Evolutionary conservation across 768 basidiomycete genomes (phyloP).

Genomic region (Leccinellum rugosiceps): DNA sequence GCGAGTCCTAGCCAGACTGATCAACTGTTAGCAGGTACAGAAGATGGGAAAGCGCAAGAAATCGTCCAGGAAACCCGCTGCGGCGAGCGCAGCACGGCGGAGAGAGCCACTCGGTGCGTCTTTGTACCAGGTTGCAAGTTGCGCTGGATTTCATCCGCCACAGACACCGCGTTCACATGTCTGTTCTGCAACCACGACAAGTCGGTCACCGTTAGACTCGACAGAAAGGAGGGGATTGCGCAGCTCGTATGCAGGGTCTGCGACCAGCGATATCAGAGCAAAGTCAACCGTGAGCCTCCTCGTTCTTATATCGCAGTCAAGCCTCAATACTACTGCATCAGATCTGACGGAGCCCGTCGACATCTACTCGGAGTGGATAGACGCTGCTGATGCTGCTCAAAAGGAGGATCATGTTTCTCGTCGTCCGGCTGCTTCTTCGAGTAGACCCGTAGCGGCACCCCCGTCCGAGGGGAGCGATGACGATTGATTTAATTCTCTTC

Average conservation of each 20-base stretch:
- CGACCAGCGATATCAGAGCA: slow-evolving; percentile 84
- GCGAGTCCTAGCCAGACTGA: background rate
- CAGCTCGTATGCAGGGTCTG: slow-evolving; percentile 81
- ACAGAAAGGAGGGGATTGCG: slow-evolving; percentile 81
- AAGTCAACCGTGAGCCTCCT: slow-evolving; percentile 70
- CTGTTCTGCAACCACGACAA: slow-evolving; percentile 89
- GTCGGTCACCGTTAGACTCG: slow-evolving; percentile 80
- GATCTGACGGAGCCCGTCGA: slow-evolving; percentile 87
- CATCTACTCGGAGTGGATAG: slow-evolving; percentile 91
- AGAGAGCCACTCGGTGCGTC: slow-evolving; percentile 68
- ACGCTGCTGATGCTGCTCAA: slow-evolving; percentile 82
- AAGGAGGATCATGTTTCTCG: slow-evolving; percentile 52
- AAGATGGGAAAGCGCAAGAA: slow-evolving; percentile 90
- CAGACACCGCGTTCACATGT: slow-evolving; percentile 84
- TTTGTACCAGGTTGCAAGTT: background rate
- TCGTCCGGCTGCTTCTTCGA: slow-evolving; percentile 53
- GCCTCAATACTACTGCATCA: slow-evolving; percentile 34
- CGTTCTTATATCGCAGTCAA: background rate
- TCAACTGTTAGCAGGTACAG: background rate
- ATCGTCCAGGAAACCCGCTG: slow-evolving; percentile 76
- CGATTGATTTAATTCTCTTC: slow-evolving; percentile 25
- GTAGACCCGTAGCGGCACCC: slow-evolving; percentile 35
- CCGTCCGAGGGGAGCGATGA: slow-evolving; percentile 46
- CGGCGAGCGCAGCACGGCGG: slow-evolving; percentile 56
- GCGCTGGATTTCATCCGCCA: slow-evolving; percentile 1